Conservation (phyloP, 2,329 filamentous ascomycete genomes). For the Domatiomyces catenatus region DNA sequence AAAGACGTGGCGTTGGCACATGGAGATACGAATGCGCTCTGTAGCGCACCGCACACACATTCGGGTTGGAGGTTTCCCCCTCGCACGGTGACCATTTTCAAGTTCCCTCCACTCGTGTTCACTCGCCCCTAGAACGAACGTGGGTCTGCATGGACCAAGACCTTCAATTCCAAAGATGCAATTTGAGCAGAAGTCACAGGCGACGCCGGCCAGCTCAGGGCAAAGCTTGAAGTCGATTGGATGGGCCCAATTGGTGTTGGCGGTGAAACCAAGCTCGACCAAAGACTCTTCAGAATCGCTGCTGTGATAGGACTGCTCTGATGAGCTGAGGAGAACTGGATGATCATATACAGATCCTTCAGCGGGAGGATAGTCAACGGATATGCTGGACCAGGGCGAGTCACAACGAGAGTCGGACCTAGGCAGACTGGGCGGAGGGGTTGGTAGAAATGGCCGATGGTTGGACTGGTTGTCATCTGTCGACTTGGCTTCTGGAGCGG, state of each 20-base stretch:
- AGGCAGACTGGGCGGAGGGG: background rate
- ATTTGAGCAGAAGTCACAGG: conserved; percentile 16
- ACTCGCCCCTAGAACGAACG: conserved; percentile 7
- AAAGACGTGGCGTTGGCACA: conserved; percentile 8
- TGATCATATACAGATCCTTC: background rate
- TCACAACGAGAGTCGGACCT: background rate
- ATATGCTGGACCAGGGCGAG: background rate
- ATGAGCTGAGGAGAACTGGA: conserved; percentile 6
- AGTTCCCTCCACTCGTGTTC: conserved; percentile 7
- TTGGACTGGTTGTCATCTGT: background rate
- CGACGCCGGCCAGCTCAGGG: background rate
- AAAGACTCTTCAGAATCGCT: background rate
- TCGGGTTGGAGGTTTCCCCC: conserved; percentile 8
- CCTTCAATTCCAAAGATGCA: conserved; percentile 15
- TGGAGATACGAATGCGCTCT: conserved; percentile 12
- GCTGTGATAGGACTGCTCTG: background rate
- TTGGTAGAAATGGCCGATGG: background rate
- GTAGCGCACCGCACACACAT: conserved; percentile 16
- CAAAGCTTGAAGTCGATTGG: conserved; percentile 15
- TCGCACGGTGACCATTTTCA: conserved; percentile 7
- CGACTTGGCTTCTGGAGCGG: background rate
- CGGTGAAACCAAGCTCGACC: background rate
- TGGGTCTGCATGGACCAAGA: conserved; percentile 5
- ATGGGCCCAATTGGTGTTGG: conserved; percentile 14
- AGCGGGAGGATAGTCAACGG: background rate